phyloP scores from a whole-genome alignment of 441 rosid species.

The Croton laevigatus region DNA sequence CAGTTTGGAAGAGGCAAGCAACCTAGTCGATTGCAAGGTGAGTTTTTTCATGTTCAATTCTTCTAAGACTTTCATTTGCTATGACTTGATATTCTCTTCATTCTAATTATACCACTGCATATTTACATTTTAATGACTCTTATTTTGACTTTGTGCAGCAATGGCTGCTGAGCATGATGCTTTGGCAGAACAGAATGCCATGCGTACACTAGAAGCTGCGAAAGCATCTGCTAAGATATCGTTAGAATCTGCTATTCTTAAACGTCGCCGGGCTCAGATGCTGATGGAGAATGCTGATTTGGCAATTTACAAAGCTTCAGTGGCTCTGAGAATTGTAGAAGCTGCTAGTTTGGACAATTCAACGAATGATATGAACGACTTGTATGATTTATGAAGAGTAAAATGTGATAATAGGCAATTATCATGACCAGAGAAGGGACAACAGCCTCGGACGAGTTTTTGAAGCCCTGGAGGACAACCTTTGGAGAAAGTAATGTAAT shows the following conservation, averaged over 20 bases:
- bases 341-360: conserved; percentile 41
- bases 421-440: conserved; percentile 4
- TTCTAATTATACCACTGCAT: not conserved
- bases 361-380: conserved; percentile 29
- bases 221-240: conserved; percentile 33
- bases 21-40: conserved; percentile 52
- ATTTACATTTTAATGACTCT: not conserved
- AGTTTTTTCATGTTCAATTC: not conserved
- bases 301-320: conserved; percentile 62
- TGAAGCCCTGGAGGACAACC: conserved; percentile 28
- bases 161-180: conserved; percentile 48
- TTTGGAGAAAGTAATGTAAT: conserved; percentile 24
- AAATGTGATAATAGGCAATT: not conserved
- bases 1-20: conserved; percentile 77
- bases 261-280: conserved; percentile 59
- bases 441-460: conserved; percentile 17
- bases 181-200: conserved; percentile 39
- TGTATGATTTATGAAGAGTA: conserved; percentile 29
- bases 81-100: not conserved
- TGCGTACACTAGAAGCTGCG: conserved; percentile 48
- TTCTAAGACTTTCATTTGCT: not conserved
- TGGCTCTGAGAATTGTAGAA: conserved; percentile 67
- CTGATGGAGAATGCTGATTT: conserved; percentile 73
- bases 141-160: conserved; percentile 28
- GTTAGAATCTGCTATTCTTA: conserved; percentile 43